These are phyloP conservation scores for Candida ovalis DNA, from an alignment of 805 yeast species.

Conservation along the genomic window DNA sequence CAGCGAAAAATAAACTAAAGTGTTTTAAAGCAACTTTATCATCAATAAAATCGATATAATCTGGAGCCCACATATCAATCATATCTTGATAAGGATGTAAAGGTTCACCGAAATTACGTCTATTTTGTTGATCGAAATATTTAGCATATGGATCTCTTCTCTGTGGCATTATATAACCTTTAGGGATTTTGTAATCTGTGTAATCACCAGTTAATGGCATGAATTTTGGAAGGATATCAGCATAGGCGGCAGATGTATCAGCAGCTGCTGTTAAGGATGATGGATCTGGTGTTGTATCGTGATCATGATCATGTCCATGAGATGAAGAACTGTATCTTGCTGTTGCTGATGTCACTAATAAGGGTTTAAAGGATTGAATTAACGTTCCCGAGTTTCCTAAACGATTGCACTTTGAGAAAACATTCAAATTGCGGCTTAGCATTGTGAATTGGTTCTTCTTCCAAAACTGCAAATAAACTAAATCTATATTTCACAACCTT, in stretches of 20 bases:
- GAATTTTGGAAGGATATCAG: conserved; percentile 23
- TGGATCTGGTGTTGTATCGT: background rate
- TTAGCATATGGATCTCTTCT: conserved; percentile 65
- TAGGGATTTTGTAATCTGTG: conserved; percentile 55
- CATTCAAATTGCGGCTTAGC: background rate
- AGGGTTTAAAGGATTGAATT: background rate
- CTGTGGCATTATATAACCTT: conserved; percentile 51
- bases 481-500: too few relatives aligned
- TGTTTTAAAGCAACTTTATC: conserved; percentile 59
- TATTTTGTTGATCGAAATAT: conserved; percentile 77
- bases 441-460: background rate
- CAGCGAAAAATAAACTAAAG: conserved; percentile 55
- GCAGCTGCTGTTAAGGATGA: background rate
- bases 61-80: conserved; percentile 85
- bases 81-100: conserved; percentile 68
- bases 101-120: conserved; percentile 75
- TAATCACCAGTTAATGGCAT: conserved; percentile 29
- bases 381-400: background rate
- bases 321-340: background rate
- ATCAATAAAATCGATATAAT: conserved; percentile 56
- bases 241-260: background rate
- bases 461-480: too few relatives aligned
- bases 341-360: background rate
- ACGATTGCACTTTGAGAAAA: background rate
- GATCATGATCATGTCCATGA: background rate